phyloP scores from a whole-genome alignment of 441 rosid genomes.

The Raphanus hybrid region DNA sequence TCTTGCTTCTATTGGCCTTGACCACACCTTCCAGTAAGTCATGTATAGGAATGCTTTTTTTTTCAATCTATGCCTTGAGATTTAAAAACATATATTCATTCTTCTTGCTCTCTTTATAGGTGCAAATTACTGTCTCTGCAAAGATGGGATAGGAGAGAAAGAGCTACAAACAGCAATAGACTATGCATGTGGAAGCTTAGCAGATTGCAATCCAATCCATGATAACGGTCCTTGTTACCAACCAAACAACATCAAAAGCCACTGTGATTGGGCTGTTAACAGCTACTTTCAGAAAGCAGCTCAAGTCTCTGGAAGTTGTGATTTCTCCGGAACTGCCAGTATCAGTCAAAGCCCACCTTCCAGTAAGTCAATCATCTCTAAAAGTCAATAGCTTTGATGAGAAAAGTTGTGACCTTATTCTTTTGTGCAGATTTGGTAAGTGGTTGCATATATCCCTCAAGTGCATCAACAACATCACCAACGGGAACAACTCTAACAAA shows the following conservation, averaged over 20 bases:
- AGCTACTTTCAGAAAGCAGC: slow-evolving; percentile 86
- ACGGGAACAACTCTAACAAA: slow-evolving; percentile 40
- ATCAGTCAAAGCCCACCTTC: slow-evolving; percentile 55
- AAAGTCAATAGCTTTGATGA: not conserved
- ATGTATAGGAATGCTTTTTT: slow-evolving; percentile 17
- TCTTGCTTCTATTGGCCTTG: slow-evolving; percentile 64
- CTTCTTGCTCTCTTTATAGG: slow-evolving; percentile 43
- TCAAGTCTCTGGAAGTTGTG: slow-evolving; percentile 66
- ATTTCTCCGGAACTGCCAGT: slow-evolving; percentile 72
- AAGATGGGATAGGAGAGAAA: slow-evolving; percentile 61
- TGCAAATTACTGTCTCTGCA: slow-evolving; percentile 83
- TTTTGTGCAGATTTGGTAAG: slow-evolving; percentile 53
- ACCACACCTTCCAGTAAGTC: slow-evolving; percentile 70
- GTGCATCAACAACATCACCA: slow-evolving; percentile 42
- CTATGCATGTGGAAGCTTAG: slow-evolving; percentile 97
- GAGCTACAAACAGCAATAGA: slow-evolving; percentile 75
- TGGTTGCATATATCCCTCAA: slow-evolving; percentile 69
- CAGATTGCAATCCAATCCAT: slow-evolving; percentile 72
- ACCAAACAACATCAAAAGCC: slow-evolving; percentile 86
- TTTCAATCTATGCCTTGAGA: slow-evolving; percentile 10
- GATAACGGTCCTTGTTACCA: slow-evolving; percentile 73
- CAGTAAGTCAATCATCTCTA: slow-evolving; percentile 44
- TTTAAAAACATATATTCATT: not conserved
- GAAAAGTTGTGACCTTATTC: not conserved
- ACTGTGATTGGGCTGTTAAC: slow-evolving; percentile 94